Evolutionary conservation across 768 basidiomycete genomes (phyloP).

Genomic region (Hericium alpestre): DNA sequence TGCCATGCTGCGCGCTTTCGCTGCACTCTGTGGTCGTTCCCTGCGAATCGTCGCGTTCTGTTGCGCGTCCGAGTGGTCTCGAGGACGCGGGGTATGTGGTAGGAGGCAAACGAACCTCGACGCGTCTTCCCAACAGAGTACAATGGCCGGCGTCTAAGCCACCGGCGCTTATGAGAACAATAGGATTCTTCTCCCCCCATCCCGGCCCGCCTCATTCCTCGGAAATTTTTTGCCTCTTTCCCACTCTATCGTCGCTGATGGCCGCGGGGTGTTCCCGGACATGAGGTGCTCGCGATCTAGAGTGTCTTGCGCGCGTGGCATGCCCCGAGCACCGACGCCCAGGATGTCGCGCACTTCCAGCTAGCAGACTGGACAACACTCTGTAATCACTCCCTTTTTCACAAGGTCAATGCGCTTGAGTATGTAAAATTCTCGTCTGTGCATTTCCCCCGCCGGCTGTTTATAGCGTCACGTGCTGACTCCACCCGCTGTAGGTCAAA

Average conservation of each 20-base stretch:
- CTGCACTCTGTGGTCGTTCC: neutral
- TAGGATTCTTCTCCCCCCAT: neutral
- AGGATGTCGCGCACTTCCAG: no score
- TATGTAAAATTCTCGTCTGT: no score
- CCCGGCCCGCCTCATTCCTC: neutral
- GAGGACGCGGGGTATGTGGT: neutral
- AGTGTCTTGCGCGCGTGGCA: neutral
- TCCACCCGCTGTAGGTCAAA: no score
- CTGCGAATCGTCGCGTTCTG: neutral
- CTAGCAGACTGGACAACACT: no score
- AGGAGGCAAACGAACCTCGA: neutral
- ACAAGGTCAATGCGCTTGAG: no score
- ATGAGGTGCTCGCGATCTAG: neutral
- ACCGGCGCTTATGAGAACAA: neutral
- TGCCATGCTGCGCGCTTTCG: neutral
- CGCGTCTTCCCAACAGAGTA: neutral
- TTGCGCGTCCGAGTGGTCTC: neutral
- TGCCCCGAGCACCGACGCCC: no score
- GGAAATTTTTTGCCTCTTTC: neutral
- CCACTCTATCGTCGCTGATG: neutral
- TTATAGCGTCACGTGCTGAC: no score
- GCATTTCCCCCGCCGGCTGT: no score
- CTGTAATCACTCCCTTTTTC: no score
- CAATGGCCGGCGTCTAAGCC: neutral
- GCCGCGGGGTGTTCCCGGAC: neutral